Conservation (phyloP, 169 alveolate genomes). For the Babesia divergens region DNA sequence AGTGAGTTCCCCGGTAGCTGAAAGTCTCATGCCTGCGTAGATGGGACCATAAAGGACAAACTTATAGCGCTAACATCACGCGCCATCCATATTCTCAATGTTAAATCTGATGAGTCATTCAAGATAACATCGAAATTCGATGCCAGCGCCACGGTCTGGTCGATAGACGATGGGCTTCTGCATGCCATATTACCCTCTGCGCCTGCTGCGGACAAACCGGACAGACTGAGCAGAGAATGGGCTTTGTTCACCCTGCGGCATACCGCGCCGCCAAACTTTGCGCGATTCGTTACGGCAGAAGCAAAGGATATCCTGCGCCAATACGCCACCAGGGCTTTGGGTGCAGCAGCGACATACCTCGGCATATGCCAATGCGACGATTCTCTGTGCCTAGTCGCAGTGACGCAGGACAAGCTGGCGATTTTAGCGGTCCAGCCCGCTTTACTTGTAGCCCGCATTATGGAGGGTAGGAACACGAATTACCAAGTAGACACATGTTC, state of each 20-base stretch:
- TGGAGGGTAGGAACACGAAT: background rate
- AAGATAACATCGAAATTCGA: background rate
- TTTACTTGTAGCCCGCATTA: background rate
- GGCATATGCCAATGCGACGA: slow-evolving; percentile 13
- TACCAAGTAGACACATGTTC: background rate
- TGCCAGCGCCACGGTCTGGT: slow-evolving; percentile 1
- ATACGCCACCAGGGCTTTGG: background rate
- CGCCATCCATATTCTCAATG: background rate
- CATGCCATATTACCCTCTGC: background rate
- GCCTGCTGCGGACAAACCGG: background rate
- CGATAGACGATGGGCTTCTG: slow-evolving; percentile 6
- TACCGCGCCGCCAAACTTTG: slow-evolving; percentile 6
- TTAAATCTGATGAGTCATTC: background rate
- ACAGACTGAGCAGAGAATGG: background rate
- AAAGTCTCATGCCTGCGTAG: too few relatives aligned
- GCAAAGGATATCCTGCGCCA: background rate
- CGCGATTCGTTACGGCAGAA: slow-evolving; percentile 19
- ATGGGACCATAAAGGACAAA: background rate
- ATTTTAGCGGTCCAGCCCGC: slow-evolving; percentile 1
- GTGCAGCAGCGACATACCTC: slow-evolving; percentile 6
- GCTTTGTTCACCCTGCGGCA: slow-evolving; percentile 17
- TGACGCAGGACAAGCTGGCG: slow-evolving; percentile 14
- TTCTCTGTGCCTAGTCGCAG: background rate
- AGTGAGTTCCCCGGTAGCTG: too few relatives aligned
- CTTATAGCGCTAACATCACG: slow-evolving; percentile 20